Evolutionary conservation across 1,139 yeast genomes (phyloP).

Genomic region (Scheffersomyces titani): DNA sequence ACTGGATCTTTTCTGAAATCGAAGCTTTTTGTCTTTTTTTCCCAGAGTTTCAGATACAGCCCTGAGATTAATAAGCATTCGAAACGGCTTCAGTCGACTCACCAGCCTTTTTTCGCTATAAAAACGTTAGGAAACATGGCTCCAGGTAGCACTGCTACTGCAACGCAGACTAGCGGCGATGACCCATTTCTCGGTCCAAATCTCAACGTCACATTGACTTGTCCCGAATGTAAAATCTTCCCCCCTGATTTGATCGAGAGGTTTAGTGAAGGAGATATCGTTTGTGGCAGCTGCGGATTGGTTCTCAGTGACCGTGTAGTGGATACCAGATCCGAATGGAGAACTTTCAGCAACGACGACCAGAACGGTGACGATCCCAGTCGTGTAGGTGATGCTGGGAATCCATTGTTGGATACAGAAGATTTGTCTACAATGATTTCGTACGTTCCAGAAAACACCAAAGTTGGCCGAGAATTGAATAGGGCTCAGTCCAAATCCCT

Average conservation of each 20-base stretch:
- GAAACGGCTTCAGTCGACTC: neutral
- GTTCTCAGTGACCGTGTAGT: slow-evolving; percentile 91
- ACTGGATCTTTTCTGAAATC: slow-evolving; percentile 5
- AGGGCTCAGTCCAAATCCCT: slow-evolving; percentile 86
- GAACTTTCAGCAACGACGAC: slow-evolving; percentile 95
- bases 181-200: slow-evolving; percentile 57
- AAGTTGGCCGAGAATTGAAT: slow-evolving; percentile 81
- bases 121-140: slow-evolving; percentile 2
- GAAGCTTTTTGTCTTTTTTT: neutral
- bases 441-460: slow-evolving; percentile 73
- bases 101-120: slow-evolving; percentile 4
- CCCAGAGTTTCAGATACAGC: neutral
- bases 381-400: slow-evolving; percentile 99
- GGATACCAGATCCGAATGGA: slow-evolving; percentile 97
- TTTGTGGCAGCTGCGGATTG: slow-evolving; percentile 94
- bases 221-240: slow-evolving; percentile 94
- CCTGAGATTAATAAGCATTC: neutral
- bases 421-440: slow-evolving; percentile 93
- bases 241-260: slow-evolving; percentile 96
- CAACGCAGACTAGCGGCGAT: slow-evolving; percentile 19
- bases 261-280: slow-evolving; percentile 96
- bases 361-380: slow-evolving; percentile 98
- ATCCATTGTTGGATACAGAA: slow-evolving; percentile 88
- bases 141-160: slow-evolving; percentile 1
- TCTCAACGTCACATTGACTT: slow-evolving; percentile 83